Evolutionary conservation across 2,329 filamentous ascomycete species (phyloP).

Genomic region (Hypoxylon sp.): DNA sequence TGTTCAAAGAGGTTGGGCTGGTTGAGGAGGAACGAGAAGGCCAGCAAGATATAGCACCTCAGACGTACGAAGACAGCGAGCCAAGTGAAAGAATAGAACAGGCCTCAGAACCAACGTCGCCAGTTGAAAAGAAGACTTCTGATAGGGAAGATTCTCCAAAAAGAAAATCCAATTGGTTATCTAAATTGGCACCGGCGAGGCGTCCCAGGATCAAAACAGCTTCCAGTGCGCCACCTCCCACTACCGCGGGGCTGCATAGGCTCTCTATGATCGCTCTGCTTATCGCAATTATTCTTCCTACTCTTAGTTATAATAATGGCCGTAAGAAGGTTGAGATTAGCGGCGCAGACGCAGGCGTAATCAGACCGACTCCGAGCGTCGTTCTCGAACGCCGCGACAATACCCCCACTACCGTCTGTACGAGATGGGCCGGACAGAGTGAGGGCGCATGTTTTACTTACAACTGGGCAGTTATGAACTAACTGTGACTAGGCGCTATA

Average conservation of each 20-base stretch:
- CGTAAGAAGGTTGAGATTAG: conserved; percentile 56
- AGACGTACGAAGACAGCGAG: conserved; percentile 51
- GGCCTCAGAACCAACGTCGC: conserved; percentile 46
- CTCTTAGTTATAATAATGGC: conserved; percentile 60
- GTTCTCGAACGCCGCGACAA: conserved; percentile 58
- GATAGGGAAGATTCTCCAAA: conserved; percentile 36
- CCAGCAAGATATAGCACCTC: conserved; percentile 37
- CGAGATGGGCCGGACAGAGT: conserved; percentile 76
- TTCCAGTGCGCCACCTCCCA: conserved; percentile 59
- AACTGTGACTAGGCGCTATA: conserved; percentile 64
- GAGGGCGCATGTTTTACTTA: conserved; percentile 40
- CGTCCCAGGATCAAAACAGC: conserved; percentile 60
- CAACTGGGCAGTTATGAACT: conserved; percentile 16
- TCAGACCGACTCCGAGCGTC: conserved; percentile 48
- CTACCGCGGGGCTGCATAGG: conserved; percentile 59
- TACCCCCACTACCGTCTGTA: conserved; percentile 70
- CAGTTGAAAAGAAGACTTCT: conserved; percentile 48
- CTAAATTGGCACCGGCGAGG: conserved; percentile 57
- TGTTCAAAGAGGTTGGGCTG: conserved; percentile 66
- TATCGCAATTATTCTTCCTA: conserved; percentile 65
- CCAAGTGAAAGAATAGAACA: conserved; percentile 51
- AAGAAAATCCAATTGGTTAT: conserved; percentile 57
- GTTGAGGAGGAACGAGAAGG: conserved; percentile 53
- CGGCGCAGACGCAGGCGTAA: conserved; percentile 64
- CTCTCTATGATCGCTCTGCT: conserved; percentile 64